A percentile compares a stretch with the other conserved stretches of the same genome.
phyloP scores from a whole-genome alignment of 202 grass and related monocot species.

The Alloteropsis angusta region DNA sequence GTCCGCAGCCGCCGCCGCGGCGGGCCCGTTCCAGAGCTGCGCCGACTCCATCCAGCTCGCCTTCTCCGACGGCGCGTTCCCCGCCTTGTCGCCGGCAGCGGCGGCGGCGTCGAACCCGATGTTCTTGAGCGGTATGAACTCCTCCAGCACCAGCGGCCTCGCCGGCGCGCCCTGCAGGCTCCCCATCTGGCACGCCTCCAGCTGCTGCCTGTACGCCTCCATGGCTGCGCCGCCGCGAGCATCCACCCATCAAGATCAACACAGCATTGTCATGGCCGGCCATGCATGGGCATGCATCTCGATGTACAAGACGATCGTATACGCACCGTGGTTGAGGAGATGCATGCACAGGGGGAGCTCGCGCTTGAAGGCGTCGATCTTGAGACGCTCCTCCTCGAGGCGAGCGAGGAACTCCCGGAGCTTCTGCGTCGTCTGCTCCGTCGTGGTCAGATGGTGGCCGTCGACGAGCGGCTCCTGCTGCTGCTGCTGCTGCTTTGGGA shows the following conservation, averaged over 20 bases:
- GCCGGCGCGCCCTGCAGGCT: conserved; percentile 35
- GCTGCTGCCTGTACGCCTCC: conserved; percentile 84
- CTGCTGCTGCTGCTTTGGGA: conserved; percentile 14
- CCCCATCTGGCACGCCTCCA: conserved; percentile 50
- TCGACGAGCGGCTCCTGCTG: conserved; percentile 1
- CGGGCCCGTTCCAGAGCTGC: conserved; percentile 76
- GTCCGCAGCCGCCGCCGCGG: background rate
- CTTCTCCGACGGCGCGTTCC: conserved; percentile 60
- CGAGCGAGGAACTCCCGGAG: conserved; percentile 67
- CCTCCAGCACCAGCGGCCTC: conserved; percentile 68
- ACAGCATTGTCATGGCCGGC: background rate
- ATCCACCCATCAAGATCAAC: background rate
- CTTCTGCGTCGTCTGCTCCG: conserved; percentile 58
- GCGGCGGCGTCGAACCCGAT: conserved; percentile 43
- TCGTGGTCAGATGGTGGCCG: conserved; percentile 20
- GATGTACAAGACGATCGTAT: background rate
- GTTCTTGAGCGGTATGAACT: conserved; percentile 86
- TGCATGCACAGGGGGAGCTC: conserved; percentile 98
- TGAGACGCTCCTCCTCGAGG: conserved; percentile 86
- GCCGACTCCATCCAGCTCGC: conserved; percentile 96
- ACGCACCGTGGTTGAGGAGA: conserved; percentile 75
- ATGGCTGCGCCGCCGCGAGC: conserved; percentile 34
- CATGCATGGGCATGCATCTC: background rate
- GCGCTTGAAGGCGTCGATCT: conserved; percentile 98
- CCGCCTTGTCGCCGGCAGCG: conserved; percentile 22